Base-by-base conservation (phyloP, 2,329 filamentous ascomycete genomes). In the Verticillium dahliae region DNA sequence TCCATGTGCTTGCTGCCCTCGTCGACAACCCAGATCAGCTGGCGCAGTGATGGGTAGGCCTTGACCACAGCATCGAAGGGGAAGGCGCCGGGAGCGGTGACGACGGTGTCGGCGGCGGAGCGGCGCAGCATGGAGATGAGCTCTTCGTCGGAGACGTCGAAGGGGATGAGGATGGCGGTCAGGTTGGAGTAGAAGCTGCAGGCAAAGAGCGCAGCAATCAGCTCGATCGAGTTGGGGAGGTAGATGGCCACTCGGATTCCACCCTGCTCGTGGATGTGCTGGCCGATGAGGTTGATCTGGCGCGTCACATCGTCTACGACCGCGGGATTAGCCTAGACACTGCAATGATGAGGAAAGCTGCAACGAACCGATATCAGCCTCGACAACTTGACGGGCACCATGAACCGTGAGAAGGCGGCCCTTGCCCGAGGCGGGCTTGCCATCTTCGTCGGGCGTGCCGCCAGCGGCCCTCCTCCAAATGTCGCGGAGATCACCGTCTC, bases 1-100 rank as follows among this genome's bases (percentile, higher is more conserved):
- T 97, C 93, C 83, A 99, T 90, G 72, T 98, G 94, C 68, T 87
- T 86, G 78, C 88, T 97, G 52, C 92, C 92, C 70, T 92, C 85
- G 69, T 97, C 94, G 5, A 96, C 92, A 13, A 97, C 93, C 91
- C 93, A 98, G 68, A 97, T 85, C 37, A 97, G 82, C 67, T 92
- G 86, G 64, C 87, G 88, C 56, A 99, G 81, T 41, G 84, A 82
- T 5, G 88, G 82, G 69, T 90, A 92, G 60, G 80, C 82, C 69
- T 88, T 85, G 59, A 87, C 83, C 13, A 96, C 83, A 41, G 83
- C 78, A 65, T 92, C 88, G 54, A 97, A 86, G 27, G 95, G 91
- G 62, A 98, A 84, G n/a, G 90, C 87, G 52, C 95, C 95, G 3
- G 94, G 93, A 37, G 90, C 87, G 2, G 92, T 91, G 63, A 99